Conservation (phyloP, 2,329 filamentous ascomycete species). For the Kalaharituber pfeilii region DNA sequence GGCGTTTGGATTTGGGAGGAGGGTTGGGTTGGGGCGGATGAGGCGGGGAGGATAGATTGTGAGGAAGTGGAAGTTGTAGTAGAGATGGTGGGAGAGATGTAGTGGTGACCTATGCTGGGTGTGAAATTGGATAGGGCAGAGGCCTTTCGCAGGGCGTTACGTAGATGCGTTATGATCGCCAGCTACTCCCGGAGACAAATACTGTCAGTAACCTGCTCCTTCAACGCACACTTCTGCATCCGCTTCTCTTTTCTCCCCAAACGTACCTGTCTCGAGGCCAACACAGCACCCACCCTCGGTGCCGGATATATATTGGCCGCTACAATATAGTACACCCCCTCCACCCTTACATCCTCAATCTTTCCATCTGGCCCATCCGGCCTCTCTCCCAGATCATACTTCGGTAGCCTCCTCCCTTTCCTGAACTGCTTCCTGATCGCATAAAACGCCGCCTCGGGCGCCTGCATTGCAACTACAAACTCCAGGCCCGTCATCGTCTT, state of each 20-base stretch:
- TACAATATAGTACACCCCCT: constrained; percentile 46
- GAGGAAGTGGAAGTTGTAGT: constrained; percentile 4
- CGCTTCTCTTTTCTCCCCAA: no score
- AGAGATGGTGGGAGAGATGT: constrained; percentile 10
- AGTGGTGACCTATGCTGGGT: not conserved
- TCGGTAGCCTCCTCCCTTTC: constrained; percentile 31
- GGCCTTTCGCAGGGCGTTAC: not conserved
- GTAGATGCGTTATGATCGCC: constrained; percentile 1
- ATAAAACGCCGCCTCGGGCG: constrained; percentile 43
- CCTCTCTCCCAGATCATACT: constrained; percentile 5
- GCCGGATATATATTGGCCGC: constrained; percentile 52
- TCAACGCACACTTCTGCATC: no score
- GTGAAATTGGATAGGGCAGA: not conserved
- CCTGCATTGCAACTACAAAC: constrained; percentile 48
- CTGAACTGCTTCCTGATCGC: constrained; percentile 51
- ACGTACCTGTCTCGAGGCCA: constrained; percentile 34
- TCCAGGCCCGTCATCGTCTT: constrained; percentile 49
- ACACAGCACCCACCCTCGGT: constrained; percentile 41
- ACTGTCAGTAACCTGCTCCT: not conserved
- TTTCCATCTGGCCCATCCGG: constrained; percentile 5
- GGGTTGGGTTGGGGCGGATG: not conserved
- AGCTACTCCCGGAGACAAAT: not conserved
- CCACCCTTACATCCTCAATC: constrained; percentile 36
- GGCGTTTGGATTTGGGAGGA: not conserved
- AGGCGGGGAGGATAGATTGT: not conserved